These are phyloP conservation scores for Kwoniella europaea DNA, from an alignment of 768 basidiomycete genomes.

Conservation along the genomic window DNA sequence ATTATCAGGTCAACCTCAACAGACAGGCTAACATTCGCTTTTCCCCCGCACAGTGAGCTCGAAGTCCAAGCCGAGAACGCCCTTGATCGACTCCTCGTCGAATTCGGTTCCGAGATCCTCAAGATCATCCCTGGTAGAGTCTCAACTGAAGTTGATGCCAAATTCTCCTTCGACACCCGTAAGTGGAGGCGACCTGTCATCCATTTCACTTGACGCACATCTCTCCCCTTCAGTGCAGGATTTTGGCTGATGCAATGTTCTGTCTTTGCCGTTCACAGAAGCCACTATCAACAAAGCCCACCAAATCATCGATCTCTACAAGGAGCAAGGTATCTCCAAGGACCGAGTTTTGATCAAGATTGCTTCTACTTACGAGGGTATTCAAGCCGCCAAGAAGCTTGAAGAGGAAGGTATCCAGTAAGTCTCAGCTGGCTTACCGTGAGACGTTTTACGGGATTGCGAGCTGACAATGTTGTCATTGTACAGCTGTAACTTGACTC, in stretches of 20 bases:
- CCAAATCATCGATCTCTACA: conserved; percentile 86
- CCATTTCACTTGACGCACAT: too few species aligned
- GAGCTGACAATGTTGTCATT: neutral
- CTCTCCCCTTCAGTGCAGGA: too few species aligned
- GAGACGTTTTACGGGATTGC: too few species aligned
- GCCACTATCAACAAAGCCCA: conserved; percentile 60
- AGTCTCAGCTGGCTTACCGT: conserved; percentile 10
- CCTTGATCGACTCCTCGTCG: conserved; percentile 89
- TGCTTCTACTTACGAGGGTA: conserved; percentile 99
- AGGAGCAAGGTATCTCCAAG: conserved; percentile 88
- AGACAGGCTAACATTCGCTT: neutral
- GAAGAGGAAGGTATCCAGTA: conserved; percentile 86
- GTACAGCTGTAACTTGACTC: conserved; percentile 85
- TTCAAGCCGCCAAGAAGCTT: conserved; percentile 96
- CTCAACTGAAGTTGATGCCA: conserved; percentile 98
- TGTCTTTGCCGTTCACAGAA: conserved; percentile 22
- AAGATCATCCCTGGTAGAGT: conserved; percentile 96
- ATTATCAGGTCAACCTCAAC: too few species aligned
- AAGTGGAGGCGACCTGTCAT: conserved; percentile 13
- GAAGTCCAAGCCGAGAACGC: conserved; percentile 79
- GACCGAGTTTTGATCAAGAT: conserved; percentile 98
- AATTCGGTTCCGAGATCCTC: conserved; percentile 95
- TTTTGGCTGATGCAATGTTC: neutral
- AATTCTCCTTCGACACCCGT: conserved; percentile 92
- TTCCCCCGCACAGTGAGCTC: conserved; percentile 59